Percentiles rank a stretch among this genome's conserved stretches.
phyloP scores from a whole-genome alignment of 2,329 filamentous ascomycete genomes.

The Purpureocillium takamizusanense region DNA sequence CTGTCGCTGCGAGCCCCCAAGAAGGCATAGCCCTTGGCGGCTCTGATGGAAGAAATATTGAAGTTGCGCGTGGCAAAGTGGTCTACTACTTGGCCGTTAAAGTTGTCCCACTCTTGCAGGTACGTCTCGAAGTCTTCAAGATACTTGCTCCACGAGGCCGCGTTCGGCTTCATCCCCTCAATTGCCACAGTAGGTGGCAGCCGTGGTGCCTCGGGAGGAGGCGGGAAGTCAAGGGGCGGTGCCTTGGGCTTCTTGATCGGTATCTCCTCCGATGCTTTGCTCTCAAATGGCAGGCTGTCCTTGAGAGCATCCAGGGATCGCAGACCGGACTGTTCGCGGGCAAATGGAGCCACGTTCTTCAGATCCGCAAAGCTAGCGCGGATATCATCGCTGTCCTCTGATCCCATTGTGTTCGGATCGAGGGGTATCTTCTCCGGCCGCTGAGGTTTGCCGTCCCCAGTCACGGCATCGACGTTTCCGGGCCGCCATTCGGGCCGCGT shows the following conservation, averaged over 20 bases:
- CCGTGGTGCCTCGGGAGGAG: constrained; percentile 38
- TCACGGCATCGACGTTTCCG: constrained; percentile 29
- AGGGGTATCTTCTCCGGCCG: constrained; percentile 11
- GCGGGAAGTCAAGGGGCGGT: constrained; percentile 34
- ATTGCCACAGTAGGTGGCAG: constrained; percentile 34
- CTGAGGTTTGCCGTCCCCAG: constrained; percentile 11
- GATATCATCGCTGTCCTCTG: constrained; percentile 48
- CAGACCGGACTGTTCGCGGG: constrained; percentile 36
- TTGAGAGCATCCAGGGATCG: constrained; percentile 47
- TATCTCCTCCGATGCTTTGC: constrained; percentile 34
- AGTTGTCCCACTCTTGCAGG: constrained; percentile 37
- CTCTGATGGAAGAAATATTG: constrained; percentile 27
- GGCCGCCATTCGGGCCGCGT: constrained; percentile 51
- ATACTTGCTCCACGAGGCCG: constrained; percentile 40
- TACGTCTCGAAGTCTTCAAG: constrained; percentile 44
- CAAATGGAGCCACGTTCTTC: constrained; percentile 46
- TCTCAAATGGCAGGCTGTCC: constrained; percentile 48
- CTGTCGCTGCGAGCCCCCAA: constrained; percentile 30
- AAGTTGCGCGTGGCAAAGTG: constrained; percentile 46
- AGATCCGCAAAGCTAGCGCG: constrained; percentile 45
- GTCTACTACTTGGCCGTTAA: constrained; percentile 42
- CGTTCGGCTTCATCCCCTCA: constrained; percentile 32
- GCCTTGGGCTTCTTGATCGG: constrained; percentile 25
- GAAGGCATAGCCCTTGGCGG: constrained; percentile 35
- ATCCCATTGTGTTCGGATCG: constrained; percentile 33